phyloP scores from a whole-genome alignment of 2,329 filamentous ascomycete species.

The Aspergillus sp. region DNA sequence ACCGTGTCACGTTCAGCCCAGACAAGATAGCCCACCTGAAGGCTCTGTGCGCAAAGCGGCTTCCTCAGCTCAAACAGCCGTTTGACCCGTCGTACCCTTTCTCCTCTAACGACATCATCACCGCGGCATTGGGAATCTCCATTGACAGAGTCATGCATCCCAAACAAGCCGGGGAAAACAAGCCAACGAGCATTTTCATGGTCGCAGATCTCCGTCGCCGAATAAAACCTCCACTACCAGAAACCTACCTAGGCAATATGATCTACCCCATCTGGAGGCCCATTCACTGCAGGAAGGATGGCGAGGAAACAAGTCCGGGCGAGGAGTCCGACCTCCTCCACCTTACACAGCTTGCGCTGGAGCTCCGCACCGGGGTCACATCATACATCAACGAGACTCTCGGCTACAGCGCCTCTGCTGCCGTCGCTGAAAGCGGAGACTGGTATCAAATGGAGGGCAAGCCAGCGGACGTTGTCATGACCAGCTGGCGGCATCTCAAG shows the following conservation, averaged over 20 bases:
- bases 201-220: slow-evolving; percentile 1
- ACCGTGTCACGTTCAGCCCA: background rate
- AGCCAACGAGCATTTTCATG: background rate
- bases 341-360: background rate
- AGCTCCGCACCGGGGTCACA: background rate
- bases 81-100: background rate
- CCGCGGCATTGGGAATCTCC: background rate
- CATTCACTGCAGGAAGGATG: background rate
- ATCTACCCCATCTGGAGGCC: background rate
- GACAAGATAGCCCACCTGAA: slow-evolving; percentile 3
- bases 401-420: slow-evolving; percentile 1
- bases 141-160: background rate
- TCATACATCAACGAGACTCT: background rate
- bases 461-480: background rate
- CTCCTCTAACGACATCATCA: slow-evolving; percentile 7
- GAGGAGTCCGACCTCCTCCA: background rate
- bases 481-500: background rate
- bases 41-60: background rate
- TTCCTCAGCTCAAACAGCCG: background rate
- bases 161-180: background rate
- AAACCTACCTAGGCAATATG: slow-evolving; percentile 8
- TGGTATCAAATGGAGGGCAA: background rate
- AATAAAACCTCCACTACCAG: background rate
- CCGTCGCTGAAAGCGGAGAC: background rate
- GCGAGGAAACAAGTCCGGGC: background rate